Conservation (phyloP, 1,139 yeast species). For the Hansenula sp. region DNA sequence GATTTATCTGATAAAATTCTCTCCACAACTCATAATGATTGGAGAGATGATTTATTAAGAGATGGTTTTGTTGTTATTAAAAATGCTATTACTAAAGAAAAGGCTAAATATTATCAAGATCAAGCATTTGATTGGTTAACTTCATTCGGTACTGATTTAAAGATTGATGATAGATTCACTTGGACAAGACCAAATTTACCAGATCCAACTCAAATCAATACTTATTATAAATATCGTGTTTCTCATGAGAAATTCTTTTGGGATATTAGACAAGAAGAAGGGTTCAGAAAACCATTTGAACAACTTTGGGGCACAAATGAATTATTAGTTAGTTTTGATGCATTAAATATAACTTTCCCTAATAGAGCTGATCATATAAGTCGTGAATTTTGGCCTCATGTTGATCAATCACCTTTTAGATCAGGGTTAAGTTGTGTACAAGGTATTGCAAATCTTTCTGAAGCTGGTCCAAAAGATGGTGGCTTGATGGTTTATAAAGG, state of each 20-base stretch:
- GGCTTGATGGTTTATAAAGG: slow-evolving; percentile 15
- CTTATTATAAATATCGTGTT: slow-evolving; percentile 14
- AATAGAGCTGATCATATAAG: slow-evolving; percentile 5
- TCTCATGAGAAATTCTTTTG: slow-evolving; percentile 25
- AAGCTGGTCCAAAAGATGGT: slow-evolving; percentile 18
- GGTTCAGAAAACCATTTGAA: slow-evolving; percentile 18
- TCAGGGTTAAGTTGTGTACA: slow-evolving; percentile 15
- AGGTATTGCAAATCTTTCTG: slow-evolving; percentile 15
- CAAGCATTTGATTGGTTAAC: slow-evolving; percentile 16
- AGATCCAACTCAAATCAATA: slow-evolving; percentile 12
- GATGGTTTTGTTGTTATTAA: slow-evolving; percentile 24
- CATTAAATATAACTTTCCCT: slow-evolving; percentile 22
- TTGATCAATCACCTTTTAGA: slow-evolving; percentile 23
- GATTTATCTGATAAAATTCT: slow-evolving; percentile 5
- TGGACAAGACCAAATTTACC: slow-evolving; percentile 24
- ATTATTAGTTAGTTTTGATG: slow-evolving; percentile 23
- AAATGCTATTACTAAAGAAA: slow-evolving; percentile 18
- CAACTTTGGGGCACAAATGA: slow-evolving; percentile 24
- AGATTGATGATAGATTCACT: slow-evolving; percentile 20
- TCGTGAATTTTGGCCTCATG: slow-evolving; percentile 23
- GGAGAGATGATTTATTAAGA: slow-evolving; percentile 20
- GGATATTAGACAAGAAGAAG: slow-evolving; percentile 24
- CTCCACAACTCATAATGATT: slow-evolving; percentile 11
- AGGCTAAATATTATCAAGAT: slow-evolving; percentile 16
- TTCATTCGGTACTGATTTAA: slow-evolving; percentile 14